phyloP scores from a whole-genome alignment of 805 yeast species.

The Saturnispora zaruensis region DNA sequence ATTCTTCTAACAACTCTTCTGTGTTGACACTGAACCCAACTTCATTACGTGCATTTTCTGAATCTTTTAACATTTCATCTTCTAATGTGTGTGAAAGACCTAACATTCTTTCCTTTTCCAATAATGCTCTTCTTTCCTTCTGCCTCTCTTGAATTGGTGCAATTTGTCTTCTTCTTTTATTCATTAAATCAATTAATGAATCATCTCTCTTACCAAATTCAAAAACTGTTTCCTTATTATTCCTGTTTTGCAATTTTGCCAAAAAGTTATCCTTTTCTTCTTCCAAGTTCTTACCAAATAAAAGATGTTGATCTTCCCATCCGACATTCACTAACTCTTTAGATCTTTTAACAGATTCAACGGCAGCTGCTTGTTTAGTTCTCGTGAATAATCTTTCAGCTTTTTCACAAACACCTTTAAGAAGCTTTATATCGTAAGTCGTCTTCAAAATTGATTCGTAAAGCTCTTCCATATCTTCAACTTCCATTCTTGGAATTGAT shows the following conservation, averaged over 20 bases:
- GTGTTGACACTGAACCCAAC: conserved; percentile 35
- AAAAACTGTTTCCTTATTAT: conserved; percentile 82
- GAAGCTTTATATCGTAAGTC: conserved; percentile 57
- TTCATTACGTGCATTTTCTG: conserved; percentile 30
- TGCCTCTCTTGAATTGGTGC: conserved; percentile 74
- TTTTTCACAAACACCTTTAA: conserved; percentile 65
- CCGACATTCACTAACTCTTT: conserved; percentile 67
- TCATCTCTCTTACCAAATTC: conserved; percentile 72
- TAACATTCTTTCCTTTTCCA: conserved; percentile 65
- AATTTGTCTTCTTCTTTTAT: conserved; percentile 72
- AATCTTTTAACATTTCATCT: conserved; percentile 54
- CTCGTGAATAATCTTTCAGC: conserved; percentile 85
- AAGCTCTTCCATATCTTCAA: conserved; percentile 69
- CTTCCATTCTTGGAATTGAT: conserved; percentile 58
- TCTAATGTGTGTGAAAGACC: conserved; percentile 68
- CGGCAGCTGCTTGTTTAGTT: conserved; percentile 80
- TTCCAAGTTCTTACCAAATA: conserved; percentile 71
- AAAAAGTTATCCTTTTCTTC: conserved; percentile 65
- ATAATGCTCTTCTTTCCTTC: conserved; percentile 53
- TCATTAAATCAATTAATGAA: conserved; percentile 74
- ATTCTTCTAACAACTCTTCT: conserved; percentile 38
- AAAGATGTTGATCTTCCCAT: conserved; percentile 84
- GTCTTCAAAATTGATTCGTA: conserved; percentile 50
- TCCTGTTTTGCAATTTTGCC: conserved; percentile 60
- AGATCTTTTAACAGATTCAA: conserved; percentile 76